These are phyloP conservation scores for Paxillus ammoniavirescens DNA, from an alignment of 768 basidiomycete genomes.

Conservation along the genomic window DNA sequence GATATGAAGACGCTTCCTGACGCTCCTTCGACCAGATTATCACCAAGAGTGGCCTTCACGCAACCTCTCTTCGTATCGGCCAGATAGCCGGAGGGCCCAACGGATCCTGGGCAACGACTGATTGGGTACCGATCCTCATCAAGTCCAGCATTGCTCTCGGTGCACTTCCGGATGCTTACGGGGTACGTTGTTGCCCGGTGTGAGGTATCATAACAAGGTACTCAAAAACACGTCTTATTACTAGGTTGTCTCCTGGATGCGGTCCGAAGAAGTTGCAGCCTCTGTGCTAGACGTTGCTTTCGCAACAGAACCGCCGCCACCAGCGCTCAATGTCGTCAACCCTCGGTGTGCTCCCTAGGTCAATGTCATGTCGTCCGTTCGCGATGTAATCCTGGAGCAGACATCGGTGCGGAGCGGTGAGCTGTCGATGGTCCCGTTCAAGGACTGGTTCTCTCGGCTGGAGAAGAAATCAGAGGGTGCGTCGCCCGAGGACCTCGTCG, in stretches of 20 bases:
- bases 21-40: too few species aligned
- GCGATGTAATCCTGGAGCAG: conserved; percentile 10
- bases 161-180: conserved; percentile 31
- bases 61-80: conserved; percentile 31
- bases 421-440: conserved; percentile 25
- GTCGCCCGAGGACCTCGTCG: neutral
- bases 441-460: conserved; percentile 30
- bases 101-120: conserved; percentile 33
- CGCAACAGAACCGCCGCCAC: conserved; percentile 11
- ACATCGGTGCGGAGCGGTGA: conserved; percentile 4
- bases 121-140: conserved; percentile 37
- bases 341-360: conserved; percentile 33
- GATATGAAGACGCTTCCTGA: too few species aligned
- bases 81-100: conserved; percentile 33
- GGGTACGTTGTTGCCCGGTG: conserved; percentile 23
- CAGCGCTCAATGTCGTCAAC: conserved; percentile 38
- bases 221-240: neutral
- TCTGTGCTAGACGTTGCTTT: conserved; percentile 35
- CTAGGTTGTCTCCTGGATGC: conserved; percentile 35
- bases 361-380: conserved; percentile 23
- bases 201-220: neutral
- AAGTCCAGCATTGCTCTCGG: conserved; percentile 27
- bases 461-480: conserved; percentile 22
- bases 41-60: conserved; percentile 4
- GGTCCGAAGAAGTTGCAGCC: conserved; percentile 33